Evolutionary conservation across 257 asterid genomes (phyloP).

Genomic region (Nicotiana sylvestris): DNA sequence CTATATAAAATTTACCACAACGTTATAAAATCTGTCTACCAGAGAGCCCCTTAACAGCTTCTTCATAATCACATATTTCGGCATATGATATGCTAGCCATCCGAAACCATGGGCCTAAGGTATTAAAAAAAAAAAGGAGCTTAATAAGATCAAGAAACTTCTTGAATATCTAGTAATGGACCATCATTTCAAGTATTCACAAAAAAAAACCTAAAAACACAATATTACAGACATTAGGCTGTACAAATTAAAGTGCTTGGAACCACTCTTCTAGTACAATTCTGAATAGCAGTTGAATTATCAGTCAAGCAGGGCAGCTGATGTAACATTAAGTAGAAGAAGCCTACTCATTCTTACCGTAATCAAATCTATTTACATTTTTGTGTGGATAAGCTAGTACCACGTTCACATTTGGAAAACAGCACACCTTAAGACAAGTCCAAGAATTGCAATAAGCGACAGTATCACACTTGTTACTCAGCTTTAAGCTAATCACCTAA

Average conservation of each 20-base stretch:
- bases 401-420: no score
- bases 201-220: not conserved
- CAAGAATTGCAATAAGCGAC: no score
- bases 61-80: conserved; percentile 63
- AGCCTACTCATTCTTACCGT: not conserved
- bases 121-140: not conserved
- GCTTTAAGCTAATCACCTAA: no score
- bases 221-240: not conserved
- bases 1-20: not conserved
- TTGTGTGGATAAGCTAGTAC: no score
- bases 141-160: conserved; percentile 5
- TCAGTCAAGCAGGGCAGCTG: not conserved
- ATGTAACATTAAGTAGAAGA: not conserved
- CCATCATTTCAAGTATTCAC: not conserved
- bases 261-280: not conserved
- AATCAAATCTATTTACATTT: not conserved
- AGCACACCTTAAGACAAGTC: no score
- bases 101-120: conserved; percentile 93
- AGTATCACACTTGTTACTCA: no score
- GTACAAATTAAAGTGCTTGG: not conserved
- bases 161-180: not conserved
- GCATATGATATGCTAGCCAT: conserved; percentile 67
- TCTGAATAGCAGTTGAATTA: not conserved
- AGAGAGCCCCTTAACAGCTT: conserved; percentile 60
- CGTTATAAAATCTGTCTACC: conserved; percentile 38